Evolutionary conservation across 331 rosid species (phyloP).

Genomic region (Cucumis variabilis): DNA sequence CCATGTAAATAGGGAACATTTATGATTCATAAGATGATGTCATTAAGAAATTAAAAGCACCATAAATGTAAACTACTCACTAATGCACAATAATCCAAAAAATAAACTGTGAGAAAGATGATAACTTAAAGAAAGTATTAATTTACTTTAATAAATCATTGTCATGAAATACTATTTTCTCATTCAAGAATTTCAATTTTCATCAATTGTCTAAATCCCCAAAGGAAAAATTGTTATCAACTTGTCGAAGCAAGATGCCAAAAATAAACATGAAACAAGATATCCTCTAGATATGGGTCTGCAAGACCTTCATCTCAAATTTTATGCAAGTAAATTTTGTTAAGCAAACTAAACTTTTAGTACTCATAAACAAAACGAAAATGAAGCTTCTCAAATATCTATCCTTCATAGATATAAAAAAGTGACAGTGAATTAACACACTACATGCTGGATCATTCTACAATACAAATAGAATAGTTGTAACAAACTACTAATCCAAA

Average conservation of each 20-base stretch:
- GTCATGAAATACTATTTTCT: neutral
- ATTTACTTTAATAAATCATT: neutral
- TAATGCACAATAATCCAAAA: conserved; percentile 26
- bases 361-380: neutral
- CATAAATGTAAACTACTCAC: neutral
- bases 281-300: neutral
- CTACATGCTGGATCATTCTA: neutral
- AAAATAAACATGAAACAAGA: conserved; percentile 7
- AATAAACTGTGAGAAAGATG: neutral
- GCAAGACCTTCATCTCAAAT: neutral
- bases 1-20: neutral
- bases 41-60: neutral
- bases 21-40: neutral
- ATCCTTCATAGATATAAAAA: neutral
- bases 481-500: conserved; percentile 24
- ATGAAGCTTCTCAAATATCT: neutral
- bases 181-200: neutral
- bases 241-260: neutral
- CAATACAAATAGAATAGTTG: conserved; percentile 17
- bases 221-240: neutral
- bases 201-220: neutral
- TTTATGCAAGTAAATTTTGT: neutral
- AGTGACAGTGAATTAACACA: neutral
- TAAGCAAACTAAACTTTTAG: neutral
- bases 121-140: neutral